These are phyloP conservation scores for Solanum appendiculatum DNA, from an alignment of 257 asterid genomes.

Conservation along the genomic window DNA sequence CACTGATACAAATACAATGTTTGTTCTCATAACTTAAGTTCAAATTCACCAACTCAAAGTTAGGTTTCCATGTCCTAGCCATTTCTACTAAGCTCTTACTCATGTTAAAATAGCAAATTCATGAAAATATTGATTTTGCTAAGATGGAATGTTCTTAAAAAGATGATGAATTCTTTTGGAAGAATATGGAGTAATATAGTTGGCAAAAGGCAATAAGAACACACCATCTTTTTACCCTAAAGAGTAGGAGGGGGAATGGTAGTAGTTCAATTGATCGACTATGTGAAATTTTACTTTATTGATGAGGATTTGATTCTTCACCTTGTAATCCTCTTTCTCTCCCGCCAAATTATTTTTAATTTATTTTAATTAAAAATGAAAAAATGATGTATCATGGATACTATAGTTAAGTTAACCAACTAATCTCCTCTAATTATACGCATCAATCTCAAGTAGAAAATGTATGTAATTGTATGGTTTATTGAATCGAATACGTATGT, in stretches of 20 bases:
- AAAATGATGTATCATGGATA: background rate
- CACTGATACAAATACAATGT: background rate
- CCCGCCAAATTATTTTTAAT: background rate
- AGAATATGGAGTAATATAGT: background rate
- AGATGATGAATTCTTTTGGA: background rate
- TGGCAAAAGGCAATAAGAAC: background rate
- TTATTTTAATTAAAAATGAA: background rate
- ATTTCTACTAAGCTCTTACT: background rate
- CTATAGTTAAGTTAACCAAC: background rate
- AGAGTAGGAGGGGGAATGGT: background rate
- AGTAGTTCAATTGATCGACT: background rate
- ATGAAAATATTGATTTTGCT: no score
- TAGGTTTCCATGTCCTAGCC: background rate
- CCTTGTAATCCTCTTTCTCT: no score
- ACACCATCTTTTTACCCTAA: background rate
- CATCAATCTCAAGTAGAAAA: background rate
- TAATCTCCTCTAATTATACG: background rate
- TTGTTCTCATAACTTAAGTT: background rate
- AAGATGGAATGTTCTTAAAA: background rate
- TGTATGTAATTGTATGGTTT: background rate
- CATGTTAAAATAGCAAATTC: no score
- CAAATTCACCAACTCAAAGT: background rate
- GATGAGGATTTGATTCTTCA: background rate
- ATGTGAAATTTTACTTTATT: background rate
- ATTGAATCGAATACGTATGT: background rate